Evolutionary conservation across 2,329 filamentous ascomycete genomes (phyloP).

Genomic region (Paecilomyces formosus): DNA sequence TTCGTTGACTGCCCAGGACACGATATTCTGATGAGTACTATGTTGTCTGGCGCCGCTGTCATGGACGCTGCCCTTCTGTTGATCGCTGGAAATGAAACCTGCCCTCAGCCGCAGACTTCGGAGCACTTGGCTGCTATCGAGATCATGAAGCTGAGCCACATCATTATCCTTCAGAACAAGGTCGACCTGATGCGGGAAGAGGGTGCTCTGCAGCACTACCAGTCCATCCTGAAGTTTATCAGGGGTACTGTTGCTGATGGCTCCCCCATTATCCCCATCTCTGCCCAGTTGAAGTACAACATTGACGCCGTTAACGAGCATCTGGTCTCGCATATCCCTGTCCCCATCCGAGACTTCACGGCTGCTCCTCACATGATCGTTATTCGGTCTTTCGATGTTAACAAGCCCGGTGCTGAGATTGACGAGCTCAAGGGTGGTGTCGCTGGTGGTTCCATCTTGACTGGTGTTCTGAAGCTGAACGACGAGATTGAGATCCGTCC

Average conservation of each 20-base stretch:
- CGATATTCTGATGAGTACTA: slow-evolving; percentile 99
- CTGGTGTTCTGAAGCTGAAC: slow-evolving; percentile 91
- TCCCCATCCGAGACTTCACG: slow-evolving; percentile 84
- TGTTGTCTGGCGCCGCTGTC: slow-evolving; percentile 98
- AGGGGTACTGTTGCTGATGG: slow-evolving; percentile 93
- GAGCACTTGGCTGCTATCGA: slow-evolving; percentile 98
- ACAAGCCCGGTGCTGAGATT: slow-evolving; percentile 98
- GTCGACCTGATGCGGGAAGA: slow-evolving; percentile 98
- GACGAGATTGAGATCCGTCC: slow-evolving; percentile 98
- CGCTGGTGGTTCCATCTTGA: slow-evolving; percentile 91
- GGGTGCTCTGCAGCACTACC: slow-evolving; percentile 84
- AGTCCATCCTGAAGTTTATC: slow-evolving; percentile 98
- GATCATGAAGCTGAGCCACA: slow-evolving; percentile 99
- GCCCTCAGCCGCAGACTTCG: slow-evolving; percentile 95
- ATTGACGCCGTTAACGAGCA: slow-evolving; percentile 97
- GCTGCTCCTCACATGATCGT: slow-evolving; percentile 97
- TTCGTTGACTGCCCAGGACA: slow-evolving; percentile 99
- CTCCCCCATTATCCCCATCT: slow-evolving; percentile 91
- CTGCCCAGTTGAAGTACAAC: slow-evolving; percentile 98
- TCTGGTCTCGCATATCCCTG: slow-evolving; percentile 89
- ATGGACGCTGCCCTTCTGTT: slow-evolving; percentile 97
- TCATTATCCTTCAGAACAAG: slow-evolving; percentile 99
- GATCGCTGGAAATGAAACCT: slow-evolving; percentile 96
- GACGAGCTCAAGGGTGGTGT: slow-evolving; percentile 98
- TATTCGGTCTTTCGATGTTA: slow-evolving; percentile 98